Evolutionary conservation across 768 basidiomycete species (phyloP).

Genomic region (Megacollybia marginata): DNA sequence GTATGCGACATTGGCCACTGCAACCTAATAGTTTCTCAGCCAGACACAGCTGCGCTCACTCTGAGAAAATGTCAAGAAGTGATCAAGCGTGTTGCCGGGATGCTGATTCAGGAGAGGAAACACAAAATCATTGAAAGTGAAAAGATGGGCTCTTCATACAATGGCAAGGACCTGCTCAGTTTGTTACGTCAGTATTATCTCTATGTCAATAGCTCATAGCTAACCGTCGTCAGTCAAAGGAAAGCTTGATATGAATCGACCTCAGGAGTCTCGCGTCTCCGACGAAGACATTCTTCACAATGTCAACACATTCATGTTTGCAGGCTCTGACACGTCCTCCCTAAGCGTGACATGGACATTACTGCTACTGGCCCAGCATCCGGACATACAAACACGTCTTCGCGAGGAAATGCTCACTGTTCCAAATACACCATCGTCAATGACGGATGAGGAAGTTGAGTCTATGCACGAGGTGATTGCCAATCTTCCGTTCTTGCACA

Average conservation of each 20-base stretch:
- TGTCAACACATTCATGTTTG: conserved; percentile 87
- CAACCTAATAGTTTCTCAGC: conserved; percentile 30
- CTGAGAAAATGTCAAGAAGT: conserved; percentile 50
- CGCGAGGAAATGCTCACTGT: conserved; percentile 56
- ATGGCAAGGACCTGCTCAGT: conserved; percentile 71
- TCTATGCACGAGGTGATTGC: conserved; percentile 51
- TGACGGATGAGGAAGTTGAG: conserved; percentile 60
- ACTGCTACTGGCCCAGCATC: conserved; percentile 61
- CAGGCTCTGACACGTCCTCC: conserved; percentile 83
- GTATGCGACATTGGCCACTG: too few species aligned
- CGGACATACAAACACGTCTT: conserved; percentile 59
- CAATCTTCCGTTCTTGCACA: conserved; percentile 64
- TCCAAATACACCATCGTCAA: conserved; percentile 30
- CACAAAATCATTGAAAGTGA: conserved; percentile 54
- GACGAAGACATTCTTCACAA: conserved; percentile 84
- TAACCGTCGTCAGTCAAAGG: conserved; percentile 74
- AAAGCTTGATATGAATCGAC: conserved; percentile 65
- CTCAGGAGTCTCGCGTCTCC: conserved; percentile 65
- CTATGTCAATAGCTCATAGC: neutral
- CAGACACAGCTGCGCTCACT: conserved; percentile 40
- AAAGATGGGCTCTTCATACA: conserved; percentile 39
- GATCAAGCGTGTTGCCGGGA: conserved; percentile 63
- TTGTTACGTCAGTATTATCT: conserved; percentile 54
- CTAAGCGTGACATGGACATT: conserved; percentile 82
- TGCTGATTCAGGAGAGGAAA: conserved; percentile 76